Evolutionary conservation across 2,329 filamentous ascomycete genomes (phyloP), one percentile per base, ranked within the genome.

Genomic region (Chalaropsis thielavioides): DNA sequence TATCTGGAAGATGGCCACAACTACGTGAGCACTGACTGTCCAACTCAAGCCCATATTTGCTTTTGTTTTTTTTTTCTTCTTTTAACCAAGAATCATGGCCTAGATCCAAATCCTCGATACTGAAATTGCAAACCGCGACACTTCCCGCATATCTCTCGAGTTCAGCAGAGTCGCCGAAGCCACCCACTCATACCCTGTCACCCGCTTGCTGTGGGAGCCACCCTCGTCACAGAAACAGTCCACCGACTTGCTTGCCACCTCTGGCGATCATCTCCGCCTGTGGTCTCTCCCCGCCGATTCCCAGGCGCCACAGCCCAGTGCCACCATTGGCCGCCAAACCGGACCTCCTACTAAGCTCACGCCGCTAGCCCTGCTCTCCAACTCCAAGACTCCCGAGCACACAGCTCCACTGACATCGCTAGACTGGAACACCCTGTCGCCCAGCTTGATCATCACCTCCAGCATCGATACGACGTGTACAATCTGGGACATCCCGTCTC

Each of bases 391-490:
- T 0, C 94, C 94, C 3, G 94, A 99, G 72, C 95, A 99, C 73
- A 99, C 94, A 4, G 94, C 94, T 15, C 94, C 94, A 22, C 83
- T 99, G 66, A 99, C 94, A 1, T 96, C 92, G 17, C 80, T 99
- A 59, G 94, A 99, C 74, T 99, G 94, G 94, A 99, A 99, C 72
- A 95, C 90, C 1, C 87, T 99, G 63, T 96, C 91, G 27, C 94
- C 94, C 0, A 96, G 92, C 74, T 80, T 99, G 64, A 99, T 99
- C 72, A 99, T 99, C 72, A 99, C 94, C 0, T 96, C 92, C 2
- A 97, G 92, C 74, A 99, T 99, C 72, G 94, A 99, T 73, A 99
- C 94, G 1, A 99, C 94, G 5, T 99, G 94, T 76, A 99, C 94
- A 3, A 99, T 99, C 69, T 99, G 94, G 94, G 94, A 99, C 74